Conservation (phyloP, 164 flowering plant species). For the Malania oleifera region DNA sequence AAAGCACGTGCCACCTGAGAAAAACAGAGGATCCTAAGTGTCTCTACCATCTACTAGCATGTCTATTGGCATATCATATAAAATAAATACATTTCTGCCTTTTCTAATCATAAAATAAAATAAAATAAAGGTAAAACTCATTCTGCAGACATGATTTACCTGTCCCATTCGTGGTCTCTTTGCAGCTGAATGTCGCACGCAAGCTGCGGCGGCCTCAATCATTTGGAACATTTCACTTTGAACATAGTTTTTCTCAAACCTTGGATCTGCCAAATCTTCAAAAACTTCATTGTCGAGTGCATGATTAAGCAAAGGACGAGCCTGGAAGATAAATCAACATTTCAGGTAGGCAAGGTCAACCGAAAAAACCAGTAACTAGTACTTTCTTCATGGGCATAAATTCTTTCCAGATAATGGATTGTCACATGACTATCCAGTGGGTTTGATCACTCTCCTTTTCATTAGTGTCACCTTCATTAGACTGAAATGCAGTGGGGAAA, state of each 20-base stretch:
- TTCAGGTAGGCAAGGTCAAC: not conserved
- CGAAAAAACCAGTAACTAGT: too few species aligned
- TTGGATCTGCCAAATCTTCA: constrained; percentile 60
- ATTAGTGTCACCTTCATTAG: too few species aligned
- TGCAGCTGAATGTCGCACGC: constrained; percentile 80
- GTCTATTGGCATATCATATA: too few species aligned
- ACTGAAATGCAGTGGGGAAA: too few species aligned
- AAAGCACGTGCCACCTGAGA: constrained; percentile 75
- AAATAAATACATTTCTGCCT: too few species aligned
- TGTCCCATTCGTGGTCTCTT: constrained; percentile 88
- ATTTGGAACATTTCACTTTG: constrained; percentile 63
- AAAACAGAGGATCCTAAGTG: not conserved
- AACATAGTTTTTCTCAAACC: constrained; percentile 54
- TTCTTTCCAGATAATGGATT: too few species aligned
- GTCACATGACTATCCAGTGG: too few species aligned
- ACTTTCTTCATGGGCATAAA: too few species aligned
- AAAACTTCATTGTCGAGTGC: constrained; percentile 53
- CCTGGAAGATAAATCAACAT: constrained; percentile 37
- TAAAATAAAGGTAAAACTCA: too few species aligned
- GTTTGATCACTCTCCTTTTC: too few species aligned
- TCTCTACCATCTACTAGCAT: too few species aligned
- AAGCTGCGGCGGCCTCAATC: constrained; percentile 83
- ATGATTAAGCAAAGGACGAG: constrained; percentile 73
- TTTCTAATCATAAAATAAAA: too few species aligned
- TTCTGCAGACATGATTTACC: constrained; percentile 33